A percentile compares a stretch with the other conserved stretches of the same genome.
Evolutionary conservation across 1,284 basidiomycete genomes (phyloP).

Genomic region (Malassezia sp.): DNA sequence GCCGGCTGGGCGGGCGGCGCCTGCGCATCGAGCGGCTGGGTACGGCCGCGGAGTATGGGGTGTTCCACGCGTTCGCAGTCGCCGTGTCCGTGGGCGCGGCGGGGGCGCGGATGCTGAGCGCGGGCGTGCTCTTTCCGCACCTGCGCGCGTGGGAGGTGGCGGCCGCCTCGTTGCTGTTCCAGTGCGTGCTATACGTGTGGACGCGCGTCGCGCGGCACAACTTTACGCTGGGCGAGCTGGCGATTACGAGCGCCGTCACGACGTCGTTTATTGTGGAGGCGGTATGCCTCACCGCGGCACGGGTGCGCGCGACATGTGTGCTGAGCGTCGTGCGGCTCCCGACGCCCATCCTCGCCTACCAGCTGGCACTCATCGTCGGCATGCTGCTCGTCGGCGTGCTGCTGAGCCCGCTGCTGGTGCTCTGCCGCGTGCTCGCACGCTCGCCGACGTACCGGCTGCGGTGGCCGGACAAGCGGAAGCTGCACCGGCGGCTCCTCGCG

Average conservation of each 20-base stretch:
- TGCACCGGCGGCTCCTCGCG: conserved; percentile 72
- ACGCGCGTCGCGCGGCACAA: conserved; percentile 79
- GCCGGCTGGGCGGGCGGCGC: conserved; percentile 5
- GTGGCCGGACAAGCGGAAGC: conserved; percentile 74
- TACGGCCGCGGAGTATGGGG: not conserved
- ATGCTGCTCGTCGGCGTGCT: conserved; percentile 82
- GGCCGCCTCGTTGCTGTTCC: conserved; percentile 60
- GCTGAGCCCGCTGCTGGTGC: conserved; percentile 81
- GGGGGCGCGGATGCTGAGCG: conserved; percentile 29
- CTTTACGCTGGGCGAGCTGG: conserved; percentile 88
- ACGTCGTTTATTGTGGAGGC: conserved; percentile 72
- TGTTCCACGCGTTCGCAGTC: conserved; percentile 43
- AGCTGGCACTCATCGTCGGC: conserved; percentile 83
- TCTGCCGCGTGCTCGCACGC: conserved; percentile 84
- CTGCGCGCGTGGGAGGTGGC: conserved; percentile 55
- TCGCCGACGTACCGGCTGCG: conserved; percentile 76
- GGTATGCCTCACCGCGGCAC: conserved; percentile 24
- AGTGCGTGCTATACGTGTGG: conserved; percentile 77
- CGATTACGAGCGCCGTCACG: conserved; percentile 73
- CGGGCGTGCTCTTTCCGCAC: conserved; percentile 30
- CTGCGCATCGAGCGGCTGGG: conserved; percentile 3
- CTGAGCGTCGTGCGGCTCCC: conserved; percentile 87
- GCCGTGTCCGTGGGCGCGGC: conserved; percentile 37
- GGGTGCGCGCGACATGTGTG: not conserved
- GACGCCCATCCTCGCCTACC: conserved; percentile 80